A percentile compares a stretch with the other conserved stretches of the same genome.
These are phyloP conservation scores for Tulasnella sp. DNA, from an alignment of 768 basidiomycete species.

Conservation along the genomic window DNA sequence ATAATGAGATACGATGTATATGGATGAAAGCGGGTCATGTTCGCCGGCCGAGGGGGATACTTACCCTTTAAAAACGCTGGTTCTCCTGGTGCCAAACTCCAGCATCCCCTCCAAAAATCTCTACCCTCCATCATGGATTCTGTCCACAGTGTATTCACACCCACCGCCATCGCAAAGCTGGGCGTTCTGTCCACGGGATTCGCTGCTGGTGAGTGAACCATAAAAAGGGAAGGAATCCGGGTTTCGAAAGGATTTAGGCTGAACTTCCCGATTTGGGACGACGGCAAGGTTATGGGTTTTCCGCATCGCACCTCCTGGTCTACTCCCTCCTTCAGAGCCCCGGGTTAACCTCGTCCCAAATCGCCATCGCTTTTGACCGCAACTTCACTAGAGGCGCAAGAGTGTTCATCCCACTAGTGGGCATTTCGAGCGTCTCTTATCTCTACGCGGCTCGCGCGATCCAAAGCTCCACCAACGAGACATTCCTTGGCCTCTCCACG, in stretches of 20 bases:
- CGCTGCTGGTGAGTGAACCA: not conserved
- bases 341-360: not conserved
- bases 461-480: not conserved
- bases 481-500: not conserved
- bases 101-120: too few species aligned
- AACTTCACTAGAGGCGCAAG: not conserved
- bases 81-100: too few species aligned
- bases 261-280: not conserved
- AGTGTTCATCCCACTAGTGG: not conserved
- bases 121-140: too few species aligned
- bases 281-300: not conserved
- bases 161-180: not conserved
- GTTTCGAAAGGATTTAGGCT: not conserved
- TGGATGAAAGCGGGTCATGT: too few species aligned
- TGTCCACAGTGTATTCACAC: not conserved
- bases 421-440: not conserved
- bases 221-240: too few species aligned
- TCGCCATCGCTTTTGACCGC: not conserved
- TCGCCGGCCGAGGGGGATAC: too few species aligned
- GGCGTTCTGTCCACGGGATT: not conserved
- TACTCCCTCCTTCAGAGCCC: not conserved
- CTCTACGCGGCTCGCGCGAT: not conserved
- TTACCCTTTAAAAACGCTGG: too few species aligned
- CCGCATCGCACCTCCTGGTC: not conserved
- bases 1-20: too few species aligned